Evolutionary conservation across 2,329 filamentous ascomycete genomes (phyloP).

Genomic region (Cryphonectria japonica): DNA sequence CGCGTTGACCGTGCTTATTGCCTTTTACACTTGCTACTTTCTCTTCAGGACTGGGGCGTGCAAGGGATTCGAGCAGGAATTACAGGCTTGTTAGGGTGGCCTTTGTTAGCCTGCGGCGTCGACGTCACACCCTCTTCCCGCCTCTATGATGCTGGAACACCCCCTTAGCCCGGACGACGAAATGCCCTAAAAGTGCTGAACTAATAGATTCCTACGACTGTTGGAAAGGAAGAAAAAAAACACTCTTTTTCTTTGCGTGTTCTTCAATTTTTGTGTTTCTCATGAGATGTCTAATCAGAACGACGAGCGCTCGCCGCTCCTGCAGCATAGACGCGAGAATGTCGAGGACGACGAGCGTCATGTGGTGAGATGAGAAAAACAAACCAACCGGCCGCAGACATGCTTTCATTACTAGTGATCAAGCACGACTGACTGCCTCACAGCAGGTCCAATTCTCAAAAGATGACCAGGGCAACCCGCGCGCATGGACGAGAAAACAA

Average conservation of each 20-base stretch:
- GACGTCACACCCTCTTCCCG: conserved; percentile 1
- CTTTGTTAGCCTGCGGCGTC: neutral
- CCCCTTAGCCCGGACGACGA: neutral
- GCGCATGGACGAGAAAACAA: conserved; percentile 20
- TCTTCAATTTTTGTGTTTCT: neutral
- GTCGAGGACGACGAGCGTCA: conserved; percentile 7
- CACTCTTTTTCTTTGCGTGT: neutral
- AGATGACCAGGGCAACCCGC: conserved; percentile 20
- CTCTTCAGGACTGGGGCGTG: neutral
- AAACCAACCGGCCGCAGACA: neutral
- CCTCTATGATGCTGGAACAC: conserved; percentile 8
- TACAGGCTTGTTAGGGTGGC: neutral
- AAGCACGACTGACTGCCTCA: neutral
- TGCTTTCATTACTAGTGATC: neutral
- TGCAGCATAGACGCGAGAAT: neutral
- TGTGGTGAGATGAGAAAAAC: conserved; percentile 3
- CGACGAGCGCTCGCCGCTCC: conserved; percentile 24
- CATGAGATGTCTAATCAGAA: conserved; percentile 20
- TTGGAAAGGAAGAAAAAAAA: neutral
- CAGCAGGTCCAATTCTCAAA: conserved; percentile 20
- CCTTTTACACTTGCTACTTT: neutral
- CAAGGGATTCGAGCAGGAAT: neutral
- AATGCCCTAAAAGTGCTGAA: neutral
- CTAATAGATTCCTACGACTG: neutral
- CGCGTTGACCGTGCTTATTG: neutral